Percentiles rank a stretch among this genome's conserved stretches.
phyloP scores from a whole-genome alignment of 2,329 filamentous ascomycete genomes.

The Fusarium sp. region DNA sequence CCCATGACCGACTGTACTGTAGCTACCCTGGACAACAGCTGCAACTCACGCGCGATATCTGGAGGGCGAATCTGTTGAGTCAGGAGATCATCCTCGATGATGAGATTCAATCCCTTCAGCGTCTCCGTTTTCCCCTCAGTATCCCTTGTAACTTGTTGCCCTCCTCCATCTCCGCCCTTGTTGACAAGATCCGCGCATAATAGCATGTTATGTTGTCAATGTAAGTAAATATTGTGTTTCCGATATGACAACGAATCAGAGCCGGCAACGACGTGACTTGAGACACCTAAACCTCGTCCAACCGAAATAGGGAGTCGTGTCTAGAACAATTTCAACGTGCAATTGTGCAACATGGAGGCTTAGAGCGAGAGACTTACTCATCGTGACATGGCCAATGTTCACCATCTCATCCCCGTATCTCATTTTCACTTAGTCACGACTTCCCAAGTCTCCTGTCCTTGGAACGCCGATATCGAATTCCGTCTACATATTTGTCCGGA shows the following conservation, averaged over 20 bases:
- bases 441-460: slow-evolving; percentile 6
- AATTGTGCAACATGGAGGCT: background rate
- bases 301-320: background rate
- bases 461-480: slow-evolving; percentile 9
- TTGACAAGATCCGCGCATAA: slow-evolving; percentile 12
- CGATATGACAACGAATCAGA: slow-evolving; percentile 9
- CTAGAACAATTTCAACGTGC: background rate
- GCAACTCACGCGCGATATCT: slow-evolving; percentile 8
- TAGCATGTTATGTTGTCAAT: slow-evolving; percentile 3
- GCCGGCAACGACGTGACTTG: slow-evolving; percentile 6
- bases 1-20: slow-evolving; percentile 11
- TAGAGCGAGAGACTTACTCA: background rate
- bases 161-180: background rate
- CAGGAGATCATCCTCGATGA: slow-evolving; percentile 2
- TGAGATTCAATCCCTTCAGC: background rate
- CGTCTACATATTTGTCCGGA: slow-evolving; percentile 13
- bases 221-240: slow-evolving; percentile 29
- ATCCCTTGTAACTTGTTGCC: background rate
- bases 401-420: slow-evolving; percentile 19
- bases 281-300: slow-evolving; percentile 13
- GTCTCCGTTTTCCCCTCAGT: background rate
- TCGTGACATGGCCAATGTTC: slow-evolving; percentile 1
- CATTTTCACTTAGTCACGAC: slow-evolving; percentile 15
- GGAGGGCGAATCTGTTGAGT: slow-evolving; percentile 5
- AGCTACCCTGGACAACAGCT: slow-evolving; percentile 28